Percentiles rank a stretch among this genome's conserved stretches.
Conservation (phyloP, 495 filamentous ascomycete genomes). For the Penicillium canescens region DNA sequence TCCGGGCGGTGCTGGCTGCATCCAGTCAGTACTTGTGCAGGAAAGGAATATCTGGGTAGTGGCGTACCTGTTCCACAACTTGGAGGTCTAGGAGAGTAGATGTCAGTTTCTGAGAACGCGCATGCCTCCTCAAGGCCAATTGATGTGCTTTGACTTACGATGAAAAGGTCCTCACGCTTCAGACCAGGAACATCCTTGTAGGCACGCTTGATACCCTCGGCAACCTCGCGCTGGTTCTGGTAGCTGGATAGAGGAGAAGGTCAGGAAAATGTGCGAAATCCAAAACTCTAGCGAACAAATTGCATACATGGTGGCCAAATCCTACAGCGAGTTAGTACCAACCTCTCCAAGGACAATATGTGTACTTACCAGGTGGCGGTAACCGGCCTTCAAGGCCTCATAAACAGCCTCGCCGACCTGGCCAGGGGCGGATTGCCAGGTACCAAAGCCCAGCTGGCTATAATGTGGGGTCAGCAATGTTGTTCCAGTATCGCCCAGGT, state of each 20-base stretch:
- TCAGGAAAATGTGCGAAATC: constrained; percentile 35
- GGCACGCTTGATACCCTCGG: constrained; percentile 45
- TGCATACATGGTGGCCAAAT: constrained; percentile 47
- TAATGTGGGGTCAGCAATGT: background rate
- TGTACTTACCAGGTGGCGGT: constrained; percentile 52
- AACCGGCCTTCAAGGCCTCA: constrained; percentile 53
- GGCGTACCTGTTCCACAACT: constrained; percentile 44
- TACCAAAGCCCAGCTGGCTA: constrained; percentile 54
- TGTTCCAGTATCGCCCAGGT: background rate
- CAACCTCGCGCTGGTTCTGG: constrained; percentile 51
- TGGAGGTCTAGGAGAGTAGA: constrained; percentile 40
- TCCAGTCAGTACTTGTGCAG: constrained; percentile 2
- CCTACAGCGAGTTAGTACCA: constrained; percentile 29
- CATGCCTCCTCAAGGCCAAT: too few species aligned
- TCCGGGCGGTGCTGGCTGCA: constrained; percentile 46
- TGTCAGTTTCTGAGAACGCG: background rate
- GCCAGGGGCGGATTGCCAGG: constrained; percentile 55
- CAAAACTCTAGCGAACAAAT: background rate
- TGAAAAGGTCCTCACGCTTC: constrained; percentile 52
- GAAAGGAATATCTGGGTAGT: too few species aligned
- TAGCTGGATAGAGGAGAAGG: constrained; percentile 40
- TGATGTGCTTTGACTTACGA: too few species aligned
- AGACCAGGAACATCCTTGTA: constrained; percentile 47
- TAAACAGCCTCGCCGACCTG: constrained; percentile 56
- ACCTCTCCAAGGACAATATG: background rate